Conservation (phyloP, 148 eudicot genomes). For the Vaccinium myrtillus region DNA sequence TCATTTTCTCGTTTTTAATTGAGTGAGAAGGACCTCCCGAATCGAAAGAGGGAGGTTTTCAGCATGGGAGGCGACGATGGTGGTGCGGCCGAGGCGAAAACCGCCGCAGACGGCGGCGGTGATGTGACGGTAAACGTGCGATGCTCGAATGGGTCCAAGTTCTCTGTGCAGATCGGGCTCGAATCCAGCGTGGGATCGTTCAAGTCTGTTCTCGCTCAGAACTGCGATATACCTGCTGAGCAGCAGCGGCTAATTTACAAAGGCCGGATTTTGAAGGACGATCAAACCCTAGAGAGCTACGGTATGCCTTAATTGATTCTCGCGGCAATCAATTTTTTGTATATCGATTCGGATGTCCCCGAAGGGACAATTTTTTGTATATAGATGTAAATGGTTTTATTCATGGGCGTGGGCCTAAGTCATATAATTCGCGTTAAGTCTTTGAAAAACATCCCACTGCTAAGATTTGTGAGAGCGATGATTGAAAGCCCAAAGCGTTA, state of each 20-base stretch:
- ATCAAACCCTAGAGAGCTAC: slow-evolving; percentile 45
- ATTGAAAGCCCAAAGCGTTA: too few relatives aligned
- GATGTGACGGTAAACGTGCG: slow-evolving; percentile 33
- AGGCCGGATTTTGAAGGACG: slow-evolving; percentile 53
- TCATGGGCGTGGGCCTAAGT: background rate
- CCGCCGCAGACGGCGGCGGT: slow-evolving; percentile 9
- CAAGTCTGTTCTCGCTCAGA: slow-evolving; percentile 32
- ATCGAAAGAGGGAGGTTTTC: background rate
- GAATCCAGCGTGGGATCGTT: slow-evolving; percentile 36
- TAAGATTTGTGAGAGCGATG: too few relatives aligned
- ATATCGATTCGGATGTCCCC: too few relatives aligned
- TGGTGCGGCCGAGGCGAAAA: slow-evolving; percentile 8
- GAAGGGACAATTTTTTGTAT: too few relatives aligned
- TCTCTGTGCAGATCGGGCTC: slow-evolving; percentile 33
- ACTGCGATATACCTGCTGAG: slow-evolving; percentile 37
- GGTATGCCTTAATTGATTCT: slow-evolving; percentile 18
- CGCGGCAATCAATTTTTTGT: background rate
- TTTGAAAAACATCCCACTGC: too few relatives aligned
- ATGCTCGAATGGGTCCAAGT: slow-evolving; percentile 43
- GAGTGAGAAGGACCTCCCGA: background rate
- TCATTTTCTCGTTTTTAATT: background rate
- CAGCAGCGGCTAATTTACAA: slow-evolving; percentile 51
- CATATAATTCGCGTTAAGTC: too few relatives aligned
- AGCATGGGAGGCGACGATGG: slow-evolving; percentile 19
- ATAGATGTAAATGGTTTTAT: background rate